Evolutionary conservation across 805 yeast genomes (phyloP), one percentile per base, ranked within the genome.

Genomic region (Spathaspora boniae): DNA sequence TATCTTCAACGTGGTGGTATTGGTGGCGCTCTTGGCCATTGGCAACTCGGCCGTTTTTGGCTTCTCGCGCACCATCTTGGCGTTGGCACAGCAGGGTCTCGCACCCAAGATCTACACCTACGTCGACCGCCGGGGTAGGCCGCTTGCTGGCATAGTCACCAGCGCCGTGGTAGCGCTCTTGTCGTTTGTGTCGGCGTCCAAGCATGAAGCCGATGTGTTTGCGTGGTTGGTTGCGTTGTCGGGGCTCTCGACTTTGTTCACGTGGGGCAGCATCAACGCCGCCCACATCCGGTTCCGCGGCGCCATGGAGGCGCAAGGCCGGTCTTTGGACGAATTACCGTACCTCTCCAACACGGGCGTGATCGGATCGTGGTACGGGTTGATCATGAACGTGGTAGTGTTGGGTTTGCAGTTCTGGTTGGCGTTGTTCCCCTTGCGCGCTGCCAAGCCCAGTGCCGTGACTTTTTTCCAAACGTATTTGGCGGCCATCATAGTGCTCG

Each of bases 391-490:
- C 31, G 30, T 60, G 19, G 47, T 51, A 15, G 60, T 61, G 6
- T 42, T 61, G 23, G 43, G 48, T 7, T 51, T 61, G 31, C 65
- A 60, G 43, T 60, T 61, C 43, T 61, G 68, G 68, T 44, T 53
- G 16, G 48, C 65, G 1, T 50, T 61, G 31, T 61, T 38, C 41
- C 68, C 68, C 15, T 38, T 58, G 12, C 56, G 58, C 2, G n/a
- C n/a, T n/a, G 9, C 36, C n/a, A 29, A 39, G 18, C 61, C 60
- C 16, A 46, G 60, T 42, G 68, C 68, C 37, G 42, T 46, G n/a
- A 54, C 48, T 22, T 79, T 80, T 59, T 79, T 79, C 67, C 59
- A 70, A 57, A 62, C 68, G 38, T 80, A 78, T 54, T 57, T 80
- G 35, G 80, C 81, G 31, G 65, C 62, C 3, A 58, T 60, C 22